Conservation (phyloP, 1,284 basidiomycete genomes). For the Cerrena zonata region DNA sequence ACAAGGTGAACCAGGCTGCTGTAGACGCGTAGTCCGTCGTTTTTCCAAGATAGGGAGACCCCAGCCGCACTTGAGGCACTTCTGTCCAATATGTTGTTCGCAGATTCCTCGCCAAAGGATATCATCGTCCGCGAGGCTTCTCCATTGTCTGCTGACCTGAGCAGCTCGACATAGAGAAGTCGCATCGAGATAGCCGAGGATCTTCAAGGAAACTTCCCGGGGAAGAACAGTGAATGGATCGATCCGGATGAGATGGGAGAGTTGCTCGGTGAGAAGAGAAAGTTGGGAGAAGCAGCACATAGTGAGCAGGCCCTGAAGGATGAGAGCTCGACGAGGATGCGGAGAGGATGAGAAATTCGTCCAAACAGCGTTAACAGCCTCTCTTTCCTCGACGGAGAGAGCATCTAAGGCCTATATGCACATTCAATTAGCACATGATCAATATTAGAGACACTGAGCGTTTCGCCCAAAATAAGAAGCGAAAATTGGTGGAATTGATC, state of each 20-base stretch:
- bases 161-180: conserved; percentile 93
- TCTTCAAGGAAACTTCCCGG: conserved; percentile 83
- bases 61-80: conserved; percentile 97
- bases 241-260: conserved; percentile 86
- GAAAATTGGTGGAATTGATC: background rate
- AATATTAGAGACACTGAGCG: background rate
- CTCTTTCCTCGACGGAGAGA: conserved; percentile 83
- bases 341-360: conserved; percentile 93
- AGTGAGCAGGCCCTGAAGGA: conserved; percentile 95
- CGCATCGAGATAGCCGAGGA: conserved; percentile 91
- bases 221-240: conserved; percentile 93
- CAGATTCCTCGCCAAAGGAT: conserved; percentile 95
- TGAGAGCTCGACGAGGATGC: conserved; percentile 84
- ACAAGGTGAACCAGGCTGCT: conserved; percentile 29
- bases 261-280: conserved; percentile 91
- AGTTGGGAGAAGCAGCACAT: conserved; percentile 99
- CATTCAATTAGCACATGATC: background rate
- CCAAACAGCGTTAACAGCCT: conserved; percentile 91
- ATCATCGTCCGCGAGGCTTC: conserved; percentile 88
- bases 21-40: conserved; percentile 41
- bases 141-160: conserved; percentile 88
- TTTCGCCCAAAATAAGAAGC: background rate
- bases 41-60: conserved; percentile 88
- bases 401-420: conserved; percentile 78
- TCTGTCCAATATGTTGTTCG: conserved; percentile 97